These are phyloP conservation scores for Lobosporangium transversale DNA, from an alignment of 192 early-diverging fungal genomes.

Conservation along the genomic window DNA sequence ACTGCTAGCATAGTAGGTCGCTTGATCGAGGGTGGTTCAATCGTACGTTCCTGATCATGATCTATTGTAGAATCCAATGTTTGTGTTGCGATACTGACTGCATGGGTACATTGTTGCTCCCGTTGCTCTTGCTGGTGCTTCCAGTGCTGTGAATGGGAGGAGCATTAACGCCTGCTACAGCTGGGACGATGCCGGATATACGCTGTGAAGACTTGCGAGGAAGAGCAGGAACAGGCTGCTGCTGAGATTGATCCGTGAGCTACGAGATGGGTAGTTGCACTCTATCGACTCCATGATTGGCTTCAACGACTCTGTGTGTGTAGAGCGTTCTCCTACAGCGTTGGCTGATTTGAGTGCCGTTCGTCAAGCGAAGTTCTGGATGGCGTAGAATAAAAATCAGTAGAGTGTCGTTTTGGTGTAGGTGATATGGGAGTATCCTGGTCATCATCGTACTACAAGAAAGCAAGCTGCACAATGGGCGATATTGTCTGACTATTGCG, in stretches of 20 bases:
- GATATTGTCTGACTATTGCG: neutral
- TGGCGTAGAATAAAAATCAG: neutral
- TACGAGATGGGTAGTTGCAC: slow-evolving; percentile 6
- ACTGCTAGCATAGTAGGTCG: too few relatives aligned
- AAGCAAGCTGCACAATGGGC: too few relatives aligned
- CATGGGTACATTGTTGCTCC: too few relatives aligned
- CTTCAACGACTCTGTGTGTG: too few relatives aligned
- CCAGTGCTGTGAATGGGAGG: too few relatives aligned
- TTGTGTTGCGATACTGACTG: neutral
- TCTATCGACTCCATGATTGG: neutral
- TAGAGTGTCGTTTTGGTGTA: neutral
- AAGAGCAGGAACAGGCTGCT: slow-evolving; percentile 1
- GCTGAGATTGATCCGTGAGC: neutral
- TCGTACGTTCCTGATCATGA: slow-evolving; percentile 3
- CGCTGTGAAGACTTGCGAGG: slow-evolving; percentile 18
- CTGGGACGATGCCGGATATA: slow-evolving; percentile 6
- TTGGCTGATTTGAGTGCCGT: neutral
- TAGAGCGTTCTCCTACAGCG: too few relatives aligned
- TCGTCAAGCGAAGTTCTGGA: neutral
- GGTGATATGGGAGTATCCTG: too few relatives aligned
- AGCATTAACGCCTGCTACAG: too few relatives aligned
- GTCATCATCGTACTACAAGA: too few relatives aligned
- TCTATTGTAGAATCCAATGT: neutral
- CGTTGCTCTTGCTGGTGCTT: too few relatives aligned
- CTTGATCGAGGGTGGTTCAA: too few relatives aligned